These are phyloP conservation scores for Pyrenopolyporus hunteri DNA, from an alignment of 495 filamentous ascomycete species.

Conservation along the genomic window DNA sequence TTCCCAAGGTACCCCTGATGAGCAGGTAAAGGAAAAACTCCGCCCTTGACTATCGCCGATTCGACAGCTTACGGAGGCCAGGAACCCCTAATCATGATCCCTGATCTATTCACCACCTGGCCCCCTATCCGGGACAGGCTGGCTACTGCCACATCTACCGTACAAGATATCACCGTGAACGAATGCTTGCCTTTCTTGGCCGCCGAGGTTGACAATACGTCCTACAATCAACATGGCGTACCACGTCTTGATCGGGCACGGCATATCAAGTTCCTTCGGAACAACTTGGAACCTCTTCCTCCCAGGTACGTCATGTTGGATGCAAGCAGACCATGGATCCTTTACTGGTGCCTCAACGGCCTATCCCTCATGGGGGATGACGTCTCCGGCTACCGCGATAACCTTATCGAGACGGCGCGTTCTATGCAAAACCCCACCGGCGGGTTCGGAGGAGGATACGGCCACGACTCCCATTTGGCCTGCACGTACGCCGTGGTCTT, in stretches of 20 bases:
- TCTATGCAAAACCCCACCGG: constrained; percentile 82
- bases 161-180: constrained; percentile 70
- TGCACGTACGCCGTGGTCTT: constrained; percentile 86
- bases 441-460: constrained; percentile 93
- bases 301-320: constrained; percentile 71
- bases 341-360: constrained; percentile 86
- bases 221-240: constrained; percentile 71
- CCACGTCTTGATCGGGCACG: constrained; percentile 70
- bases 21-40: constrained; percentile 8
- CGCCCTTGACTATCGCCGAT: constrained; percentile 8
- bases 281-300: constrained; percentile 68
- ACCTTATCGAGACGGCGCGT: constrained; percentile 71
- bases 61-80: constrained; percentile 35
- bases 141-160: constrained; percentile 67
- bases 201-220: constrained; percentile 49
- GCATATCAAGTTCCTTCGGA: constrained; percentile 79
- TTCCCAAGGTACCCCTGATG: constrained; percentile 9
- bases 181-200: constrained; percentile 74
- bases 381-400: constrained; percentile 68
- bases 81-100: constrained; percentile 56
- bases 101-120: constrained; percentile 66
- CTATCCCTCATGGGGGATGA: constrained; percentile 78
- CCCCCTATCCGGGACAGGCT: constrained; percentile 72
- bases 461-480: constrained; percentile 85
- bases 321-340: constrained; percentile 86